These are phyloP conservation scores for Penicillium sp. DNA, from an alignment of 2,329 filamentous ascomycete species.

Conservation along the genomic window DNA sequence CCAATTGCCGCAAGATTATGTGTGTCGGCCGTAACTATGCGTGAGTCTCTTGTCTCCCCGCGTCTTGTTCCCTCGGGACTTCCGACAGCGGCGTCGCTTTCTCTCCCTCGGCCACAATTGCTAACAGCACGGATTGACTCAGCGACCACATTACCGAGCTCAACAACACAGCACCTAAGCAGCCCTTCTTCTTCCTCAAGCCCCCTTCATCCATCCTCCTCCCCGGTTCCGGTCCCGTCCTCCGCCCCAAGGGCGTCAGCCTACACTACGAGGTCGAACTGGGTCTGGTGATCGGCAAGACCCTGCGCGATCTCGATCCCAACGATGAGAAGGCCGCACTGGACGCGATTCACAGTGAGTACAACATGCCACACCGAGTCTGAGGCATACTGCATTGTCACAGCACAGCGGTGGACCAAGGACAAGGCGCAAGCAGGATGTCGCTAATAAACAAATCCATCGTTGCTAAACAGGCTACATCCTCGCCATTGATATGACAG, in stretches of 20 bases:
- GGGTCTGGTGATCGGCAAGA: conserved; percentile 77
- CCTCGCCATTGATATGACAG: conserved; percentile 93
- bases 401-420: not conserved
- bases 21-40: conserved; percentile 96
- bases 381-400: not conserved
- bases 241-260: conserved; percentile 71
- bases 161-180: conserved; percentile 75
- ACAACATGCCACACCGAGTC: not conserved
- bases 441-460: not conserved
- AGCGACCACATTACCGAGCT: conserved; percentile 92
- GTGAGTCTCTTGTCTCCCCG: conserved; percentile 47
- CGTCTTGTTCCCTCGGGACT: not conserved
- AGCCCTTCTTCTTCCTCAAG: conserved; percentile 99
- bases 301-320: conserved; percentile 63
- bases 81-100: not conserved
- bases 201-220: conserved; percentile 76
- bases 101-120: not conserved
- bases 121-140: conserved; percentile 4
- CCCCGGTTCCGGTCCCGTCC: conserved; percentile 66
- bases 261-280: conserved; percentile 95
- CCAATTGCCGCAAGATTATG: conserved; percentile 63
- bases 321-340: conserved; percentile 67
- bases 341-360: conserved; percentile 67
- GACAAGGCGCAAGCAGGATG: not conserved
- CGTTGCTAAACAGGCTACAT: conserved; percentile 57